Evolutionary conservation across 1,284 basidiomycete genomes (phyloP).

Genomic region (Leucoagaricus sp.): DNA sequence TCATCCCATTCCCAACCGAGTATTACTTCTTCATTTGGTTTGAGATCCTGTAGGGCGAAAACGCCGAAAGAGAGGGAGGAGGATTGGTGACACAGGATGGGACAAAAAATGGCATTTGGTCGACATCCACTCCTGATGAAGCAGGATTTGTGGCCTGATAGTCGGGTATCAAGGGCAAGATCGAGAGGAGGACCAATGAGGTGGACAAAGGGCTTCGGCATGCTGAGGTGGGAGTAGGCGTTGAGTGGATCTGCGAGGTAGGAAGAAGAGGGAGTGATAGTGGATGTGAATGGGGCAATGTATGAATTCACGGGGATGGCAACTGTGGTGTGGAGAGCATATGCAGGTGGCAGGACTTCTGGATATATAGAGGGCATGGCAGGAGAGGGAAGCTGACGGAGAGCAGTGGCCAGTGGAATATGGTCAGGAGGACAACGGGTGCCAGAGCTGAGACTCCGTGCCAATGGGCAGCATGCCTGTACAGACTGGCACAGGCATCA

Average conservation of each 20-base stretch:
- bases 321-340: constrained; percentile 49
- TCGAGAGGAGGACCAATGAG: constrained; percentile 80
- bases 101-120: constrained; percentile 87
- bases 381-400: constrained; percentile 17
- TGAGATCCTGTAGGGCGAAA: constrained; percentile 80
- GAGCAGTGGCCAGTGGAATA: constrained; percentile 29
- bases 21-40: constrained; percentile 84
- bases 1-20: constrained; percentile 98
- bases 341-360: constrained; percentile 50
- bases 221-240: constrained; percentile 68
- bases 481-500: constrained; percentile 51
- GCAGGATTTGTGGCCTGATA: constrained; percentile 74
- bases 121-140: constrained; percentile 86
- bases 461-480: constrained; percentile 65
- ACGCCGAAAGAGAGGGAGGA: constrained; percentile 72
- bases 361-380: constrained; percentile 27
- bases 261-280: constrained; percentile 58
- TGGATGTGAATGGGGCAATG: constrained; percentile 58
- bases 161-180: constrained; percentile 80
- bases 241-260: constrained; percentile 72
- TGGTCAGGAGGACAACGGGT: neutral
- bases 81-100: constrained; percentile 59
- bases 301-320: constrained; percentile 49
- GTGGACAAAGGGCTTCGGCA: constrained; percentile 81
- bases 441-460: constrained; percentile 68